Evolutionary conservation across 345 rosid genomes (phyloP).

Genomic region (Camelina sativa): DNA sequence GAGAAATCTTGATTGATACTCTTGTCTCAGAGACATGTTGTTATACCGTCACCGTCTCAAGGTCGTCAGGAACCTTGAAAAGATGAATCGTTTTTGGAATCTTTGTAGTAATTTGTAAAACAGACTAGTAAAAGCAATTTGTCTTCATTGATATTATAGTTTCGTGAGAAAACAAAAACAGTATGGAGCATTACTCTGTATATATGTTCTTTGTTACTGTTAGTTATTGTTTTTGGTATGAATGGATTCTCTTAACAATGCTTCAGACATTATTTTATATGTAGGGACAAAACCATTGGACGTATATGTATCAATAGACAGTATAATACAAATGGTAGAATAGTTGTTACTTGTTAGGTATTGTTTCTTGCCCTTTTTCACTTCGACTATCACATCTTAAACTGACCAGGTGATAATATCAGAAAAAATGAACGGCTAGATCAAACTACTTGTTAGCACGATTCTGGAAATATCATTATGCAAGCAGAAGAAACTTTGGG

Average conservation of each 20-base stretch:
- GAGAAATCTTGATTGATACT: not conserved
- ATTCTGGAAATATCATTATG: conserved; percentile 25
- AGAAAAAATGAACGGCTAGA: conserved; percentile 12
- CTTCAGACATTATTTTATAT: conserved; percentile 4
- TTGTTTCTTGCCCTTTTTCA: conserved; percentile 23
- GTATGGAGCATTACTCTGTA: conserved; percentile 6
- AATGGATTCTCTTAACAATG: conserved; percentile 3
- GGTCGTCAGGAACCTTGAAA: conserved; percentile 31
- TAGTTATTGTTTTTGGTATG: not conserved
- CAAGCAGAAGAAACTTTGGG: conserved; percentile 32
- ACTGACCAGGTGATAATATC: not conserved
- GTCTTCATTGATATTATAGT: conserved; percentile 25
- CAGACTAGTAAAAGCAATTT: conserved; percentile 19
- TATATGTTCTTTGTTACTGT: not conserved
- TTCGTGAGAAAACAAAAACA: conserved; percentile 1
- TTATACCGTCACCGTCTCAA: conserved; percentile 14
- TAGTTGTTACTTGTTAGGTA: conserved; percentile 11
- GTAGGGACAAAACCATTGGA: conserved; percentile 31
- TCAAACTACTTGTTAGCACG: not conserved
- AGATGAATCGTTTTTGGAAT: conserved; percentile 28
- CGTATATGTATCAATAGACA: conserved; percentile 2
- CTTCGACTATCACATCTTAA: not conserved
- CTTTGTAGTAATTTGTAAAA: conserved; percentile 21
- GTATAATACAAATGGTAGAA: conserved; percentile 9
- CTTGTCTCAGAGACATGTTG: conserved; percentile 16